Conservation (phyloP, 2,329 filamentous ascomycete genomes). For the Calonectria multiphialidica region DNA sequence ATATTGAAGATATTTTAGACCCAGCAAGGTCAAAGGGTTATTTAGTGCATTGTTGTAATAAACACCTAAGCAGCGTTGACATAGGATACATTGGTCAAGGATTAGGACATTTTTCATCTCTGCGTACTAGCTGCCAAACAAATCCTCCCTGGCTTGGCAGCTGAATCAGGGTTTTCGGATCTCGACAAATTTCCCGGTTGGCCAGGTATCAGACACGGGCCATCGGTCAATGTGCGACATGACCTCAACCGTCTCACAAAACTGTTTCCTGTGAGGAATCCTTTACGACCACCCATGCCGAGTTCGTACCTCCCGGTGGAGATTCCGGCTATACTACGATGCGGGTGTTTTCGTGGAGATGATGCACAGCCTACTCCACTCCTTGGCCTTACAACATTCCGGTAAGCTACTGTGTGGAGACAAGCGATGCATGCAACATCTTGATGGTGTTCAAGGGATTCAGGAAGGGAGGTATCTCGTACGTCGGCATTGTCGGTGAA, state of each 20-base stretch:
- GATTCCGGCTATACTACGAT: neutral
- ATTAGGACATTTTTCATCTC: too few species aligned
- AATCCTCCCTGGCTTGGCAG: neutral
- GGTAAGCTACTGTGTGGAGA: neutral
- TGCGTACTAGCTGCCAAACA: too few species aligned
- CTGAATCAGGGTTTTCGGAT: neutral
- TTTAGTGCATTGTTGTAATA: too few species aligned
- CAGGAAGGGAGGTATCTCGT: neutral
- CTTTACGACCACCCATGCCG: neutral
- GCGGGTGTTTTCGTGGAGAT: neutral
- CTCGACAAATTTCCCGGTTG: neutral
- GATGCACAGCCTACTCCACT: neutral
- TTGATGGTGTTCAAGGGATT: neutral
- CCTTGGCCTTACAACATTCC: neutral
- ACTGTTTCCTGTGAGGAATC: neutral
- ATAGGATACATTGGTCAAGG: too few species aligned
- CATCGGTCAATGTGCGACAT: neutral
- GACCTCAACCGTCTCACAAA: neutral
- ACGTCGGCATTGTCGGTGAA: neutral
- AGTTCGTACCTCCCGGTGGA: neutral
- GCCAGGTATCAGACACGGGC: neutral
- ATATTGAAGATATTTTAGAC: too few species aligned
- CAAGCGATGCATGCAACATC: neutral
- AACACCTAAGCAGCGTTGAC: too few species aligned
- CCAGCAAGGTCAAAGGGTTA: too few species aligned